Percentiles rank a stretch among this genome's conserved stretches.
phyloP scores from a whole-genome alignment of 345 rosid species.

The Cochlearia excelsa region DNA sequence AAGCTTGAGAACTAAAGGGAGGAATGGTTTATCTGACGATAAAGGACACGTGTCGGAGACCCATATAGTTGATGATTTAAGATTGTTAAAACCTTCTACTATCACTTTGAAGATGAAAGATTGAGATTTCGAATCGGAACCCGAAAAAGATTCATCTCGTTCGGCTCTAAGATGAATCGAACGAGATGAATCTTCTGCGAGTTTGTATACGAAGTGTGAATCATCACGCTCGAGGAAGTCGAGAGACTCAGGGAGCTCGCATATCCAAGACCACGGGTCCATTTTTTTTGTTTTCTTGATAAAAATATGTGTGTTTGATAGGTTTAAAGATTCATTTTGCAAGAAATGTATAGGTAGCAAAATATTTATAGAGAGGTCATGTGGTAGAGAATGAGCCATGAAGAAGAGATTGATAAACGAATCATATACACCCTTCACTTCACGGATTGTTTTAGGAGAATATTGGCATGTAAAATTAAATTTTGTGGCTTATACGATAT shows the following conservation, averaged over 20 bases:
- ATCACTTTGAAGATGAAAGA: slow-evolving; percentile 44
- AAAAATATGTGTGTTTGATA: slow-evolving; percentile 9
- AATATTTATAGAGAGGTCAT: slow-evolving; percentile 42
- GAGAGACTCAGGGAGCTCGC: slow-evolving; percentile 43
- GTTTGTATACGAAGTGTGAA: slow-evolving; percentile 38
- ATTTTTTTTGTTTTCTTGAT: slow-evolving; percentile 27
- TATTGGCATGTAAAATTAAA: too few species aligned
- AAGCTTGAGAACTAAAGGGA: slow-evolving; percentile 70
- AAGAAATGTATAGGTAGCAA: not conserved
- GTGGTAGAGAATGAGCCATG: slow-evolving; percentile 47
- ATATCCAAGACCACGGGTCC: slow-evolving; percentile 86
- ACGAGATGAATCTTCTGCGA: slow-evolving; percentile 44
- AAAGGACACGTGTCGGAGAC: slow-evolving; percentile 65
- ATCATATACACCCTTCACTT: too few species aligned
- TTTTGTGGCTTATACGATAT: slow-evolving; percentile 13
- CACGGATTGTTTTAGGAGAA: too few species aligned
- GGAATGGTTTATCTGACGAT: slow-evolving; percentile 67
- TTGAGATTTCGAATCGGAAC: slow-evolving; percentile 34
- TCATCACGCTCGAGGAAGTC: slow-evolving; percentile 36
- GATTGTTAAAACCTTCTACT: slow-evolving; percentile 43
- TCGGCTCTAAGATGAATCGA: slow-evolving; percentile 59
- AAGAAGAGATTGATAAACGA: not conserved
- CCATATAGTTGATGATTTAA: slow-evolving; percentile 48
- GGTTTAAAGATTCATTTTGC: not conserved
- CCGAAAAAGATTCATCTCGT: slow-evolving; percentile 17